These are phyloP conservation scores for Colletotrichum sp. DNA, from an alignment of 2,329 filamentous ascomycete genomes.

Conservation along the genomic window DNA sequence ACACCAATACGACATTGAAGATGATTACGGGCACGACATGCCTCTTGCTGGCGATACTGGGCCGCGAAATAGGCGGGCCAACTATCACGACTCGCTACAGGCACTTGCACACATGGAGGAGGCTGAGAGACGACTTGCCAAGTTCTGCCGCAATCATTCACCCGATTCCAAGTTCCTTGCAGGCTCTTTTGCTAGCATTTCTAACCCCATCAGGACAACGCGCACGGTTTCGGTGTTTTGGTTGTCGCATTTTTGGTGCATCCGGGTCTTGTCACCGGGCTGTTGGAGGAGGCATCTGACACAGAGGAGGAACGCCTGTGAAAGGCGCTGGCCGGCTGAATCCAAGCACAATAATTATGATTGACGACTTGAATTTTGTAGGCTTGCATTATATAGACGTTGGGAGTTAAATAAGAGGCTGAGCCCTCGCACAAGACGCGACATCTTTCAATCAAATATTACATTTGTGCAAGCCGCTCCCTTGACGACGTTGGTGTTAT, in stretches of 20 bases:
- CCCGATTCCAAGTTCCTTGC: background rate
- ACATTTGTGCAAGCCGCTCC: background rate
- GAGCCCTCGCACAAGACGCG: background rate
- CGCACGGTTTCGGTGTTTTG: background rate
- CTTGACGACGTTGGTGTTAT: background rate
- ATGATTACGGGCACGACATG: background rate
- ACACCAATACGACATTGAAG: background rate
- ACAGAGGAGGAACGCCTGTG: background rate
- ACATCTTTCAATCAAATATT: background rate
- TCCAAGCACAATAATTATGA: background rate
- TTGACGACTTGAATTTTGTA: background rate
- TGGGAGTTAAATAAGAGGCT: background rate
- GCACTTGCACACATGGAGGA: fast-evolving
- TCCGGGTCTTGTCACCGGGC: background rate
- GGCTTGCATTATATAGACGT: background rate
- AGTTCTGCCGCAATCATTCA: background rate
- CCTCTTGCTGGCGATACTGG: fast-evolving
- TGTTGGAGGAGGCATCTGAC: background rate
- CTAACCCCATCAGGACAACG: background rate
- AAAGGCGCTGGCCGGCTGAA: background rate
- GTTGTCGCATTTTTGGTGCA: background rate
- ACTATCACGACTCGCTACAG: background rate
- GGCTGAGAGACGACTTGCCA: background rate
- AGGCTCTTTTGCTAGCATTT: background rate
- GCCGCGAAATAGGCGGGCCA: background rate